A percentile compares a stretch with the other conserved stretches of the same genome.
phyloP scores from a whole-genome alignment of 352 stramenopile genomes.

The Globisporangium paroecandrum region DNA sequence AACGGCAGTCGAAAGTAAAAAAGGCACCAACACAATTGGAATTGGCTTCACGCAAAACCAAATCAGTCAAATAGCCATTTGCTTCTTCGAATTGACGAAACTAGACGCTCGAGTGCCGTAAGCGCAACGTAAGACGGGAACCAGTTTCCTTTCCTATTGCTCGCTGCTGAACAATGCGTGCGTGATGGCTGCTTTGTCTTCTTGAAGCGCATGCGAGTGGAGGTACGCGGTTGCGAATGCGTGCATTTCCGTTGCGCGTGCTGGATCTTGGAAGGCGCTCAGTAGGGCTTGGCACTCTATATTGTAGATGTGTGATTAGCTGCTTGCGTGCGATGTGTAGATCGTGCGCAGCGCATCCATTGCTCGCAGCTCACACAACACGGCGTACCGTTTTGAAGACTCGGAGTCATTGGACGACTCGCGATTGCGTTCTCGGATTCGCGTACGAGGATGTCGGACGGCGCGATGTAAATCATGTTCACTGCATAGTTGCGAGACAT shows the following conservation, averaged over 20 bases:
- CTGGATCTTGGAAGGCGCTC: slow-evolving; percentile 5
- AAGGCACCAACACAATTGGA: slow-evolving; percentile 6
- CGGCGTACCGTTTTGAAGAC: slow-evolving; percentile 7
- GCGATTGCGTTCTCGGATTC: background rate
- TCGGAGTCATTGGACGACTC: slow-evolving; percentile 3
- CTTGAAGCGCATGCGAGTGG: slow-evolving; percentile 4
- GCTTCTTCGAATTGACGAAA: background rate
- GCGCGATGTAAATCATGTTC: slow-evolving; percentile 5
- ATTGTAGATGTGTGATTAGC: background rate
- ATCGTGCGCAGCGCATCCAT: background rate
- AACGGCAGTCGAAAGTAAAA: background rate
- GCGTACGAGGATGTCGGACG: slow-evolving; percentile 6
- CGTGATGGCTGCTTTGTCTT: slow-evolving; percentile 10
- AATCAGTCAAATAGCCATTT: background rate
- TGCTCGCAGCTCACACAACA: background rate
- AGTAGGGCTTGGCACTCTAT: slow-evolving; percentile 7
- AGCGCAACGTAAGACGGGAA: background rate
- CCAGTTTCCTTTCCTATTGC: background rate
- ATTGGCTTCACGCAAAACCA: background rate
- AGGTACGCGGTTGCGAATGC: slow-evolving; percentile 7
- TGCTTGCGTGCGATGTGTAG: no score
- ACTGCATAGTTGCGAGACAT: background rate
- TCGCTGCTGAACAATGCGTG: slow-evolving; percentile 5
- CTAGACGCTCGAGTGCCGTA: background rate
- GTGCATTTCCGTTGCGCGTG: background rate